Conservation (phyloP, 2,329 filamentous ascomycete genomes). For the Pezicula carpinea region DNA sequence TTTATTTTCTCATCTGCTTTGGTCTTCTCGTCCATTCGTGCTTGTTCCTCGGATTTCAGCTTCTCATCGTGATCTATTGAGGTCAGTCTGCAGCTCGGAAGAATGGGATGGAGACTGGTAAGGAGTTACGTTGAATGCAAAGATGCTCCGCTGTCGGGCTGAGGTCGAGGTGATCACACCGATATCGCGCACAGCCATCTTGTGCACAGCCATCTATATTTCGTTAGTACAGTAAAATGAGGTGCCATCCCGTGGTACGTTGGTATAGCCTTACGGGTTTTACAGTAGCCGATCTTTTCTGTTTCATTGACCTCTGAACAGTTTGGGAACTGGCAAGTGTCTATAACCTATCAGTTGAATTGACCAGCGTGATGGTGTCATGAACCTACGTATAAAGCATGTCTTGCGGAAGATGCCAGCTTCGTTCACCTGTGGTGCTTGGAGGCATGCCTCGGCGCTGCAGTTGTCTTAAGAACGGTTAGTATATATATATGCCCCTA, state of each 20-base stretch:
- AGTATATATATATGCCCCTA: neutral
- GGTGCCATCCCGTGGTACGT: neutral
- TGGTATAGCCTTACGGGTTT: neutral
- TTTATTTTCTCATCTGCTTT: too few relatives aligned
- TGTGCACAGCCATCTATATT: neutral
- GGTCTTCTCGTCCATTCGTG: too few relatives aligned
- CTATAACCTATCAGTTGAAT: neutral
- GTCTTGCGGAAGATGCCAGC: conserved; percentile 1
- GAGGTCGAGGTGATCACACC: neutral
- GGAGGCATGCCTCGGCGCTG: conserved; percentile 1
- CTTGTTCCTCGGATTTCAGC: neutral
- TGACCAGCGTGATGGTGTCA: neutral
- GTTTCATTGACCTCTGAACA: neutral
- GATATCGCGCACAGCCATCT: neutral
- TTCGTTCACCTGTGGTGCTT: neutral
- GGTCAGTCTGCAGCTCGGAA: neutral
- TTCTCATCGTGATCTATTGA: conserved; percentile 1
- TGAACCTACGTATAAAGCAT: neutral
- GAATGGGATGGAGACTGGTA: neutral
- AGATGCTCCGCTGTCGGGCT: neutral
- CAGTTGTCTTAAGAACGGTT: neutral
- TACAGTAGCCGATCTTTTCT: neutral
- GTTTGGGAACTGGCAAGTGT: conserved; percentile 1
- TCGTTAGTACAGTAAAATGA: too few relatives aligned
- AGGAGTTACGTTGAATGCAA: neutral